A percentile compares a stretch with the other conserved stretches of the same genome.
Conservation (phyloP, 495 filamentous ascomycete species). For the Opeltia flavorubescens region DNA sequence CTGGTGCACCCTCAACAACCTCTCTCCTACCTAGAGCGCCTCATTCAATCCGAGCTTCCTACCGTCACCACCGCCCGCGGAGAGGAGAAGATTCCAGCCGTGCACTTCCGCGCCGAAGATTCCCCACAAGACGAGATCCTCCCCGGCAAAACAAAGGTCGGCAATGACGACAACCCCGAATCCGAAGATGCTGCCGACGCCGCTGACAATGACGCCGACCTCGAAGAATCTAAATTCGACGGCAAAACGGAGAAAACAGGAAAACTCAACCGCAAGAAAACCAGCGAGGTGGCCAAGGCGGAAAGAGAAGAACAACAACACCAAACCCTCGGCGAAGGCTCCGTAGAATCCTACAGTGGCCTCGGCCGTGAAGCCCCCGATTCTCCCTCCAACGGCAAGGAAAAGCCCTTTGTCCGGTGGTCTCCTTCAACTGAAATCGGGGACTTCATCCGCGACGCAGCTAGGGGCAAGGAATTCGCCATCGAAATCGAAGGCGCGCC, state of each 20-base stretch:
- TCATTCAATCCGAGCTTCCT: conserved; percentile 82
- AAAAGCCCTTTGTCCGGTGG: conserved; percentile 71
- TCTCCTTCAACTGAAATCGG: conserved; percentile 78
- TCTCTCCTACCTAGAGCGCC: conserved; percentile 76
- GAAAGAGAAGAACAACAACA: conserved; percentile 8
- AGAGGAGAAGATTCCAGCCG: conserved; percentile 49
- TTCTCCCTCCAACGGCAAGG: conserved; percentile 8
- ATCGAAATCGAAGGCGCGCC: conserved; percentile 65
- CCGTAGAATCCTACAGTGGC: conserved; percentile 42
- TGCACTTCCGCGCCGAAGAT: conserved; percentile 74
- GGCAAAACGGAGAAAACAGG: conserved; percentile 32
- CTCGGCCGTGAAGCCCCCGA: conserved; percentile 20
- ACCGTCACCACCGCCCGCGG: conserved; percentile 43
- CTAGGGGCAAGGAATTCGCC: conserved; percentile 68
- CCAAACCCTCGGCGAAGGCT: conserved; percentile 30
- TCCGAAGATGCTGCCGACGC: no score
- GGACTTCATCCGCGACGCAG: conserved; percentile 88
- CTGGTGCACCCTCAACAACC: conserved; percentile 88
- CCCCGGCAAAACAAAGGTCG: conserved; percentile 15
- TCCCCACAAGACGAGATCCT: conserved; percentile 44
- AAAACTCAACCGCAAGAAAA: conserved; percentile 23
- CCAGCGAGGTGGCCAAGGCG: background rate
- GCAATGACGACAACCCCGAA: no score
- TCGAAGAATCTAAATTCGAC: conserved; percentile 36
- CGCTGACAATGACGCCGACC: conserved; percentile 22